Percentiles rank a stretch among this genome's conserved stretches.
Evolutionary conservation across 1,284 basidiomycete species (phyloP).

Genomic region (Phellopilus nigrolimitatus): DNA sequence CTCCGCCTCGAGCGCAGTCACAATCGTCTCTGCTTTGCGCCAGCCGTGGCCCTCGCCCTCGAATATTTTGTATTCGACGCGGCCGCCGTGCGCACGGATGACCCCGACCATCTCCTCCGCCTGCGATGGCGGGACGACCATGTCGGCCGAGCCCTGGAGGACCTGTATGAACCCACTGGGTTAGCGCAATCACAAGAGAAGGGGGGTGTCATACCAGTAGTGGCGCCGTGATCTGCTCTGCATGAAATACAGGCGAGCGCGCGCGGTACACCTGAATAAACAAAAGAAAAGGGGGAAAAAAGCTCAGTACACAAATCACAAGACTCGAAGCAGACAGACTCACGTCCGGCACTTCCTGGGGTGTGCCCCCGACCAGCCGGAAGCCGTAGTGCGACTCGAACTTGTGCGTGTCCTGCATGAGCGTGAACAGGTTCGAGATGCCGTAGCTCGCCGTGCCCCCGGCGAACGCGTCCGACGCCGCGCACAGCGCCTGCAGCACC

Average conservation of each 20-base stretch:
- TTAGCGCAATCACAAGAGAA: not conserved
- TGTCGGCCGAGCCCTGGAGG: conserved; percentile 51
- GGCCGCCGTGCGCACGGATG: conserved; percentile 38
- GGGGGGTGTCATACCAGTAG: conserved; percentile 39
- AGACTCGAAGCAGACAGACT: too few species aligned
- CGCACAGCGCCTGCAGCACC: conserved; percentile 40
- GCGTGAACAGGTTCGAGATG: conserved; percentile 45
- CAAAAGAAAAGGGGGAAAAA: too few species aligned
- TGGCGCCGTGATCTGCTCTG: conserved; percentile 45
- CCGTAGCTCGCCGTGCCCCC: conserved; percentile 51
- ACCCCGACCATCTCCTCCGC: conserved; percentile 43
- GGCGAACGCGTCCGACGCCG: conserved; percentile 31
- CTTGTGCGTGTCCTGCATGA: conserved; percentile 59
- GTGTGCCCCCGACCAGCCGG: conserved; percentile 53
- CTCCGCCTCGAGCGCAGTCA: conserved; percentile 41
- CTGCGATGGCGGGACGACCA: conserved; percentile 54
- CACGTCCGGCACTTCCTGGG: conserved; percentile 40
- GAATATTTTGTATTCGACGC: conserved; percentile 46
- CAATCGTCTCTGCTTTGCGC: conserved; percentile 39
- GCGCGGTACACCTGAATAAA: conserved; percentile 44
- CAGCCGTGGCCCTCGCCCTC: conserved; percentile 55
- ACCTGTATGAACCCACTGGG: conserved; percentile 33
- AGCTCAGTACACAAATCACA: too few species aligned
- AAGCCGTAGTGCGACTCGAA: conserved; percentile 55
- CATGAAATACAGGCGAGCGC: conserved; percentile 48